These are phyloP conservation scores for Actinomortierella wolfii DNA, from an alignment of 371 early-diverging fungal species.

Conservation along the genomic window DNA sequence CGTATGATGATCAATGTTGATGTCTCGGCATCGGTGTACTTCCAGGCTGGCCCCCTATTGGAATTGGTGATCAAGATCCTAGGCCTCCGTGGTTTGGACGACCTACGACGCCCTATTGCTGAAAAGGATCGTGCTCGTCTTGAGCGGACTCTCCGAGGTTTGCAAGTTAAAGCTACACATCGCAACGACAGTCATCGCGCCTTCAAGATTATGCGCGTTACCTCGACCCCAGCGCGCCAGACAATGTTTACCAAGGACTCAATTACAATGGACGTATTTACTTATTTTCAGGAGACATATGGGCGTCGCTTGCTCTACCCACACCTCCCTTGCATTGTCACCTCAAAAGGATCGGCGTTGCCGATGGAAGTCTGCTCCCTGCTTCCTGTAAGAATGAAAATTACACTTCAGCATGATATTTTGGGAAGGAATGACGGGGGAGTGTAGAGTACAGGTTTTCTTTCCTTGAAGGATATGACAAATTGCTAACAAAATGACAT, in stretches of 20 bases:
- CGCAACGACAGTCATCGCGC: constrained; percentile 67
- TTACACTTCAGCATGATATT: too few species aligned
- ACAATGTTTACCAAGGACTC: constrained; percentile 66
- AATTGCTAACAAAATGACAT: too few species aligned
- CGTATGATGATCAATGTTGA: constrained; percentile 82
- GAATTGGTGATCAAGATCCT: constrained; percentile 67
- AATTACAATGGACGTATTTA: constrained; percentile 65
- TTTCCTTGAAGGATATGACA: too few species aligned
- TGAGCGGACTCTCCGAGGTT: constrained; percentile 70
- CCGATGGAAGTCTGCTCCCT: constrained; percentile 92
- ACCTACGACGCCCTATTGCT: constrained; percentile 64
- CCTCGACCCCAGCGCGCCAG: constrained; percentile 61
- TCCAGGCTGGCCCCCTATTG: constrained; percentile 69
- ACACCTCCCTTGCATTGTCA: constrained; percentile 84
- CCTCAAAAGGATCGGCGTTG: constrained; percentile 60
- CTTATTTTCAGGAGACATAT: constrained; percentile 77
- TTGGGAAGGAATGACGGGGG: too few species aligned
- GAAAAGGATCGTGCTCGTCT: constrained; percentile 65
- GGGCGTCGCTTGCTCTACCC: constrained; percentile 71
- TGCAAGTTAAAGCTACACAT: constrained; percentile 75
- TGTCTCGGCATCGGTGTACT: constrained; percentile 85
- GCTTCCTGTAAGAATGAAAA: constrained; percentile 42
- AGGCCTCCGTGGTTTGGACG: constrained; percentile 57
- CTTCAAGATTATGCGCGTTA: constrained; percentile 71
- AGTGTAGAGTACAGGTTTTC: too few species aligned